Percentiles rank a stretch among this genome's conserved stretches.
These are phyloP conservation scores for Glebionis coronaria DNA, from an alignment of 129 eudicot genomes.

Conservation along the genomic window DNA sequence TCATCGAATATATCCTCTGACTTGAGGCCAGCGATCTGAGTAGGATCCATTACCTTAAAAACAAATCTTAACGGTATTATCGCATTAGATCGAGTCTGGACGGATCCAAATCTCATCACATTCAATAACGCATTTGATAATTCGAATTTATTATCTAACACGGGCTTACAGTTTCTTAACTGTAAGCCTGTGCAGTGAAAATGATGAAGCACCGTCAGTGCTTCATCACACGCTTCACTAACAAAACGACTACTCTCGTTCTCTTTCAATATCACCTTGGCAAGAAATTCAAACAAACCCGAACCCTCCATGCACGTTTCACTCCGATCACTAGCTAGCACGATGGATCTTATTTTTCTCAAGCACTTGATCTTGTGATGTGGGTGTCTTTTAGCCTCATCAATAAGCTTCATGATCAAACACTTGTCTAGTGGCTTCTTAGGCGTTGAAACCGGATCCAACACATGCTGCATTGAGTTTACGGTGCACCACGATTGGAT, in stretches of 20 bases:
- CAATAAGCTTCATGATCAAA: slow-evolving; percentile 44
- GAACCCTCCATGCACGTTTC: slow-evolving; percentile 32
- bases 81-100: slow-evolving; percentile 33
- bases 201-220: slow-evolving; percentile 36
- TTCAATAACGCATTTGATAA: slow-evolving; percentile 33
- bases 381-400: slow-evolving; percentile 46
- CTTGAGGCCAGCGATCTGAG: not conserved
- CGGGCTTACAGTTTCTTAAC: slow-evolving; percentile 14
- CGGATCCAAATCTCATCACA: slow-evolving; percentile 30
- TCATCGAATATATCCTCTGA: slow-evolving; percentile 30
- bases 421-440: slow-evolving; percentile 35
- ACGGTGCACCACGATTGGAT: slow-evolving; percentile 82
- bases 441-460: slow-evolving; percentile 58
- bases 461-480: slow-evolving; percentile 36
- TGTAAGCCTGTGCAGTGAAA: slow-evolving; percentile 31
- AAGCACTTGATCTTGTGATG: slow-evolving; percentile 31
- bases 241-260: not conserved
- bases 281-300: slow-evolving; percentile 43
- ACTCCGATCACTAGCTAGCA: slow-evolving; percentile 23
- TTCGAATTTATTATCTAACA: not conserved
- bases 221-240: slow-evolving; percentile 40
- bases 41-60: slow-evolving; percentile 35
- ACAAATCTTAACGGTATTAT: slow-evolving; percentile 31
- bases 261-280: slow-evolving; percentile 22
- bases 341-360: slow-evolving; percentile 43